Percentiles rank a stretch among this genome's conserved stretches.
Evolutionary conservation across 192 early-diverging fungal species (phyloP).

Genomic region (Mortierella hygrophila): DNA sequence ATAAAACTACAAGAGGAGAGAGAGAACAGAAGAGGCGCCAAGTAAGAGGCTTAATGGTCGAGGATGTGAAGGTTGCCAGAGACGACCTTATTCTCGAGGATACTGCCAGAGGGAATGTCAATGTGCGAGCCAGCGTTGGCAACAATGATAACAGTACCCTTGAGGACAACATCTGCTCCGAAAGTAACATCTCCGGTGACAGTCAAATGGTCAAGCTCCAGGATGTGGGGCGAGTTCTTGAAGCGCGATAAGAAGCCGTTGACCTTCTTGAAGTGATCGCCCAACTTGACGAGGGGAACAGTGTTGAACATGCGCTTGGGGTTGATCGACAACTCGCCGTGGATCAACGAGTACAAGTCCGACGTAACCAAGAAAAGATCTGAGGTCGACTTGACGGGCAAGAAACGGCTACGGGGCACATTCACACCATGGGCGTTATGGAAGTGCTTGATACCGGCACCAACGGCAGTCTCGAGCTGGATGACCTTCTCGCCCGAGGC

Average conservation of each 20-base stretch:
- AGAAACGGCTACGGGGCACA: slow-evolving; percentile 94
- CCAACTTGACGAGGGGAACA: slow-evolving; percentile 94
- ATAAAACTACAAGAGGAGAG: slow-evolving; percentile 55
- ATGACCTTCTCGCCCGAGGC: slow-evolving; percentile 94
- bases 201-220: slow-evolving; percentile 96
- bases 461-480: slow-evolving; percentile 98
- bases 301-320: slow-evolving; percentile 92
- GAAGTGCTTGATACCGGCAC: slow-evolving; percentile 98
- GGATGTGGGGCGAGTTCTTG: slow-evolving; percentile 91
- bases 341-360: slow-evolving; percentile 91
- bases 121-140: slow-evolving; percentile 96
- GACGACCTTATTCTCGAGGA: slow-evolving; percentile 98
- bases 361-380: slow-evolving; percentile 97
- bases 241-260: slow-evolving; percentile 90
- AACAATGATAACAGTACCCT: slow-evolving; percentile 97
- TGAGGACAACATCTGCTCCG: slow-evolving; percentile 87
- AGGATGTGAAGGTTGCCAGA: slow-evolving; percentile 91
- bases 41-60: slow-evolving; percentile 66
- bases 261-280: slow-evolving; percentile 98
- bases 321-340: slow-evolving; percentile 92
- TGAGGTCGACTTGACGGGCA: slow-evolving; percentile 97
- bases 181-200: slow-evolving; percentile 98
- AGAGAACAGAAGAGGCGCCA: slow-evolving; percentile 45
- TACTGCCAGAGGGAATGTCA: slow-evolving; percentile 92
- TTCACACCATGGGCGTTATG: slow-evolving; percentile 93